Percentiles rank a stretch among this genome's conserved stretches.
Conservation (phyloP, 805 yeast species). For the Hanseniaspora hatyaiensis region DNA sequence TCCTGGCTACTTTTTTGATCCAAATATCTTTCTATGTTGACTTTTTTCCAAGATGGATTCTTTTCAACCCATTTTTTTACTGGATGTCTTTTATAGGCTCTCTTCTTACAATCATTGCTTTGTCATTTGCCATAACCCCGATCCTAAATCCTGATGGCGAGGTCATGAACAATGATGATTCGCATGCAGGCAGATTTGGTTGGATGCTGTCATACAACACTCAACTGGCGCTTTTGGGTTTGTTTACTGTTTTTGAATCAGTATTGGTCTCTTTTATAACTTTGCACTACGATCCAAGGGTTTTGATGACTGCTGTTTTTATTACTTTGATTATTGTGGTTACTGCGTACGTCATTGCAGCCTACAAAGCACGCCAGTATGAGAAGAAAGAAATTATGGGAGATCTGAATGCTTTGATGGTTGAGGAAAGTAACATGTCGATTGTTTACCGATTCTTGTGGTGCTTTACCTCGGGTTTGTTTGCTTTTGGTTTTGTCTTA, state of each 20-base stretch:
- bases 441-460: conserved; percentile 37
- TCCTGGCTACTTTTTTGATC: conserved; percentile 44
- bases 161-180: conserved; percentile 11
- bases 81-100: conserved; percentile 25
- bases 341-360: conserved; percentile 67
- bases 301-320: conserved; percentile 58
- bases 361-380: conserved; percentile 34
- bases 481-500: conserved; percentile 60
- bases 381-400: conserved; percentile 47
- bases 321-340: conserved; percentile 59
- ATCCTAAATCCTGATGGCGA: conserved; percentile 13
- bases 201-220: conserved; percentile 23
- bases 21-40: conserved; percentile 21
- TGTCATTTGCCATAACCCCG: conserved; percentile 44
- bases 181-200: no score
- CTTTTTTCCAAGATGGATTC: conserved; percentile 10
- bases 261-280: conserved; percentile 60
- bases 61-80: conserved; percentile 9
- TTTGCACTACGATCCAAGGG: conserved; percentile 47
- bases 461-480: conserved; percentile 34
- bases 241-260: conserved; percentile 66
- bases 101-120: conserved; percentile 52
- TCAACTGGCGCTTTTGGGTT: conserved; percentile 41
- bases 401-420: conserved; percentile 20
- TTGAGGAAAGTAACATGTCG: conserved; percentile 29